Conservation (phyloP, 805 yeast species). For the Starmerella tilneyi region DNA sequence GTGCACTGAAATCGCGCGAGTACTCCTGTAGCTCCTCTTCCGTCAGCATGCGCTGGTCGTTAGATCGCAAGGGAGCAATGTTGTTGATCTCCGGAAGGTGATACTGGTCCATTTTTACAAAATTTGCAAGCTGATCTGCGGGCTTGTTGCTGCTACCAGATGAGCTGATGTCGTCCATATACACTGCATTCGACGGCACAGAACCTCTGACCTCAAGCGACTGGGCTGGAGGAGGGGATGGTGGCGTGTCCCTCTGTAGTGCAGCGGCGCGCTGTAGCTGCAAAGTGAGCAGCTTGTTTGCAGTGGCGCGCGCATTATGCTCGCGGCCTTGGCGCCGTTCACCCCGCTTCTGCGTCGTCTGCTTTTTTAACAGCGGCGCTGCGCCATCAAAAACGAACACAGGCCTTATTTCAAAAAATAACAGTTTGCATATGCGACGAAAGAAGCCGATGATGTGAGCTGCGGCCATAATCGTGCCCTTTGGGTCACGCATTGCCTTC, state of each 20-base stretch:
- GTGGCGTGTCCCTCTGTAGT: neutral
- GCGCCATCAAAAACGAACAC: conserved; percentile 75
- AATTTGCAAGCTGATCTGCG: conserved; percentile 27
- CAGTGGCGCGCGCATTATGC: conserved; percentile 62
- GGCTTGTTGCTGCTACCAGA: conserved; percentile 26
- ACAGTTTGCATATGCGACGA: conserved; percentile 78
- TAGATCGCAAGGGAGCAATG: conserved; percentile 34
- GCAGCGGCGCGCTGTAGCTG: conserved; percentile 49
- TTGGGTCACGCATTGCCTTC: conserved; percentile 82
- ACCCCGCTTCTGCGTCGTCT: conserved; percentile 63
- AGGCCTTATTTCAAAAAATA: conserved; percentile 69
- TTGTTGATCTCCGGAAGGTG: conserved; percentile 61
- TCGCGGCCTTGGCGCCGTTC: conserved; percentile 65
- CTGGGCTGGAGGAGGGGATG: neutral
- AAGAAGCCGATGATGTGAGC: conserved; percentile 95
- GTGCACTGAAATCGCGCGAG: conserved; percentile 46
- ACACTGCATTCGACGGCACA: conserved; percentile 1
- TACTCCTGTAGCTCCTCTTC: conserved; percentile 59
- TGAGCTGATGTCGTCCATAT: neutral
- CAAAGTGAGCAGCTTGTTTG: conserved; percentile 66
- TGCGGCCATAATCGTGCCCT: conserved; percentile 64
- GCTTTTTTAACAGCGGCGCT: conserved; percentile 56
- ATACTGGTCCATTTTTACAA: conserved; percentile 64
- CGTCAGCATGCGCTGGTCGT: conserved; percentile 65
- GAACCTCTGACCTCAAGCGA: neutral